Evolutionary conservation across 768 basidiomycete genomes (phyloP).

Genomic region (Sarcomyxa edulis): DNA sequence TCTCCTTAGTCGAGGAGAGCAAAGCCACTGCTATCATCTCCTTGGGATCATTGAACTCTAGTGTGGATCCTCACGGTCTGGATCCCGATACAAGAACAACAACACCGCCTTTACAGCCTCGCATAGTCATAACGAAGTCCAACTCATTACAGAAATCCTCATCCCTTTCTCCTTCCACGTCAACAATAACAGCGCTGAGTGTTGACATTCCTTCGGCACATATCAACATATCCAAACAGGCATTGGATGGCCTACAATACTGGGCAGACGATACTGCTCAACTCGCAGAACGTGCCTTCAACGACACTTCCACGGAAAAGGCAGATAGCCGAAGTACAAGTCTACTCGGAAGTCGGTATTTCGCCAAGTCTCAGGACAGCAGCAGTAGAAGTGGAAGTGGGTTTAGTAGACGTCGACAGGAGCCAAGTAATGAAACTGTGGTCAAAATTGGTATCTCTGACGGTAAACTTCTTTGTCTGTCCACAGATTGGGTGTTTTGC

Average conservation of each 20-base stretch:
- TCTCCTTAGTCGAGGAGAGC: constrained; percentile 31
- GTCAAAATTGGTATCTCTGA: constrained; percentile 46
- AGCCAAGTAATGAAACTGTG: constrained; percentile 33
- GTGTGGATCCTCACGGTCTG: not conserved
- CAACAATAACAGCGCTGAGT: constrained; percentile 21
- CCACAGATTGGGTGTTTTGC: no score
- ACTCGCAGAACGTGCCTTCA: constrained; percentile 47
- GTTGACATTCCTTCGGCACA: constrained; percentile 60
- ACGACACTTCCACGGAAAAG: constrained; percentile 17
- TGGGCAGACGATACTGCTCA: constrained; percentile 87
- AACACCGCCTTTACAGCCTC: constrained; percentile 24
- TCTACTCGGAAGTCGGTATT: constrained; percentile 78
- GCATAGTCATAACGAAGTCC: constrained; percentile 26
- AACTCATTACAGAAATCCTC: not conserved
- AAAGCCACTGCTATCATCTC: constrained; percentile 45
- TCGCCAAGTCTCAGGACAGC: constrained; percentile 45
- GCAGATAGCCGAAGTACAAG: constrained; percentile 49
- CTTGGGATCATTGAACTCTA: constrained; percentile 35
- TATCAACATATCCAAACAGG: constrained; percentile 53
- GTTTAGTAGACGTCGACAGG: constrained; percentile 16
- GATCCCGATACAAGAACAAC: not conserved
- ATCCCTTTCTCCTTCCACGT: constrained; percentile 6
- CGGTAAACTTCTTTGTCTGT: no score
- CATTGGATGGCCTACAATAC: constrained; percentile 76
- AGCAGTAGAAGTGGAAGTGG: constrained; percentile 35